Evolutionary conservation across 192 early-diverging fungal genomes (phyloP), one percentile per base, ranked within the genome.

Genomic region (Geranomyces michiganensis): DNA sequence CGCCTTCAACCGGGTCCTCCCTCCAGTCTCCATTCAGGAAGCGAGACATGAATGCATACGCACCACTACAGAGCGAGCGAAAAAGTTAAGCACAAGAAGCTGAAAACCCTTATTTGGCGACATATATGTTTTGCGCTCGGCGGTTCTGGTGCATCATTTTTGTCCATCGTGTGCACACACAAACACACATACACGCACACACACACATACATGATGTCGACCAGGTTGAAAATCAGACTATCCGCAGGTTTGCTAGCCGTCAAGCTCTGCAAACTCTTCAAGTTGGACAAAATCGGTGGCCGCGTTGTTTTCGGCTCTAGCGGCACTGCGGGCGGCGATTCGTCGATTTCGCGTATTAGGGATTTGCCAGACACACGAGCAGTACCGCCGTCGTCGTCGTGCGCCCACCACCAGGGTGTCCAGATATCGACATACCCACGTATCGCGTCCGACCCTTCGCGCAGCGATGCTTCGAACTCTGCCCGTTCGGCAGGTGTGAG

Each of bases 391-490:
- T 3, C 36, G 36, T 56, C 14, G 14, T 45, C 29, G n/a, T 21
- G 19, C 27, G 13, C 56, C 73, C 73, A 74, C 73, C 36, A 41
- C 36, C 73, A 74, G 21, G 73, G 73, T 17, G 27, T 9, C 73
- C 73, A 74, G 9, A 74, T 48, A 14, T 43, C 29, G 6, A 74
- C 30, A 26, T 36, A 49, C 27, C 33, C 24, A 8, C 55, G 30
- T 12, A 74, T 24, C 10, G 51, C 58, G 26, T 43, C 59, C 7
- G 65, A 19, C 3, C 59, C 66, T 30, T 47, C 66, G 24, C 66
- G 65, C 24, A 87, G 74, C 32, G 73, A 71, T 30, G 72, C 73
- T 65, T 81, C 74, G 56, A 90, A 88, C 46, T 85, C 78, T 10
- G 62, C 70, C 17, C 74, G 71, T 72, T 90, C 87, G 26, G 71